Conservation (phyloP, 768 basidiomycete genomes). For the Lentinula sp. region DNA sequence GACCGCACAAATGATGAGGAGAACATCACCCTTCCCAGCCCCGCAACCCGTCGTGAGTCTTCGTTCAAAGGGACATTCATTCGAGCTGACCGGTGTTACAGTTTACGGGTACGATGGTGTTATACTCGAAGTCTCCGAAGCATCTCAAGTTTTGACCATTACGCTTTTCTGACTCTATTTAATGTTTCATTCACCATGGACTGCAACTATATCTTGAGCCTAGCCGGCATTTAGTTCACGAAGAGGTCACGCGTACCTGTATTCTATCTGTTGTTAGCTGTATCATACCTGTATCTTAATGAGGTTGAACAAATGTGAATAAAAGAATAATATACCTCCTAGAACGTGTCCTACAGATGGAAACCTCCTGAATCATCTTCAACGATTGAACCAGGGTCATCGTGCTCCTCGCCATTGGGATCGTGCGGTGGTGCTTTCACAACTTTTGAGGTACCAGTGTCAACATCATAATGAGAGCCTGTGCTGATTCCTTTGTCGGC, state of each 20-base stretch:
- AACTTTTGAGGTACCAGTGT: neutral
- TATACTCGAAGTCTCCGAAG: slow-evolving; percentile 72
- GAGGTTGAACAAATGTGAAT: too few relatives aligned
- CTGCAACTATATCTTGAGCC: too few relatives aligned
- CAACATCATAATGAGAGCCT: slow-evolving; percentile 42
- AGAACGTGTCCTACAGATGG: neutral
- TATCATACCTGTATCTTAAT: neutral
- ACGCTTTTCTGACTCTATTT: slow-evolving; percentile 49
- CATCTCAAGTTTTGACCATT: slow-evolving; percentile 71
- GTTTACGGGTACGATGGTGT: slow-evolving; percentile 80
- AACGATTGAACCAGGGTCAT: neutral
- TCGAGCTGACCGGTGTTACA: slow-evolving; percentile 13
- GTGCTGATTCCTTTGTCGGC: slow-evolving; percentile 49
- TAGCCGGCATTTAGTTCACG: neutral
- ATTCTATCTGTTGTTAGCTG: neutral
- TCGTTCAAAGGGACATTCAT: neutral
- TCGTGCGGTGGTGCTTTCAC: neutral
- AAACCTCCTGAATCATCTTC: slow-evolving; percentile 6
- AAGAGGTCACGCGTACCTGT: neutral
- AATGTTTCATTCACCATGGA: too few relatives aligned
- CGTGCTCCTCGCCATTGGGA: neutral
- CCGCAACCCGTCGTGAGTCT: slow-evolving; percentile 58
- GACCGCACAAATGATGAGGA: slow-evolving; percentile 78
- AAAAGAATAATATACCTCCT: too few relatives aligned
- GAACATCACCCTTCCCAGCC: slow-evolving; percentile 57